A percentile compares a stretch with the other conserved stretches of the same genome.
Conservation (phyloP, 345 rosid species). For the Eucalyptus marginata region DNA sequence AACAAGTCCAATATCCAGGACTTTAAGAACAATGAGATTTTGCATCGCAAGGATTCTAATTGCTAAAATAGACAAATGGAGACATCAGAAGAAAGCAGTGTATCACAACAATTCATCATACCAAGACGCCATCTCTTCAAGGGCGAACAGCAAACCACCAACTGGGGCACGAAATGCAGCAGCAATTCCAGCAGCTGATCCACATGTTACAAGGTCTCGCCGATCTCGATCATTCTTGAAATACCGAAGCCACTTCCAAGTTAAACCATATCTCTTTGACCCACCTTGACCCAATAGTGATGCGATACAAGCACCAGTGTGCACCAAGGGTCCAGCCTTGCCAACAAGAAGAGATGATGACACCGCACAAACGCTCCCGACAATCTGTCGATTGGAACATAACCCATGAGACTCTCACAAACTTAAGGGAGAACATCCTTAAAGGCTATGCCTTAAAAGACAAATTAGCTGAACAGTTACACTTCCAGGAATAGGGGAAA, state of each 20-base stretch:
- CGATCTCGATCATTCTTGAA: conserved; percentile 85
- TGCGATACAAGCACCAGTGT: conserved; percentile 91
- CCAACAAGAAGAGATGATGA: conserved; percentile 86
- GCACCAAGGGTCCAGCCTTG: conserved; percentile 97
- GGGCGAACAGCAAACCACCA: conserved; percentile 82
- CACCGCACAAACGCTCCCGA: conserved; percentile 84
- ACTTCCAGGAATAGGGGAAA: background rate
- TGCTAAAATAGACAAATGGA: background rate
- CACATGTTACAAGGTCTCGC: conserved; percentile 90
- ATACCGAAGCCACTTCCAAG: conserved; percentile 73
- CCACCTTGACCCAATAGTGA: conserved; percentile 87
- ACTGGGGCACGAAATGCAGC: conserved; percentile 91
- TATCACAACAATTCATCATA: conserved; percentile 4
- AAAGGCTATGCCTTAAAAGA: background rate
- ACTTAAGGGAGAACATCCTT: background rate
- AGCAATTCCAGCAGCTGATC: conserved; percentile 95
- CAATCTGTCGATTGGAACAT: conserved; percentile 31
- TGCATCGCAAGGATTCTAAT: background rate
- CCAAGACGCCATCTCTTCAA: conserved; percentile 98
- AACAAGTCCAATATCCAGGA: background rate
- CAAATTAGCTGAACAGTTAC: background rate
- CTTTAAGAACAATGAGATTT: background rate
- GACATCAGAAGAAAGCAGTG: background rate
- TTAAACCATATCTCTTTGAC: conserved; percentile 61
- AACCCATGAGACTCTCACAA: background rate